Evolutionary conservation across 768 basidiomycete genomes (phyloP).

Genomic region (Phaffia tasmanica): DNA sequence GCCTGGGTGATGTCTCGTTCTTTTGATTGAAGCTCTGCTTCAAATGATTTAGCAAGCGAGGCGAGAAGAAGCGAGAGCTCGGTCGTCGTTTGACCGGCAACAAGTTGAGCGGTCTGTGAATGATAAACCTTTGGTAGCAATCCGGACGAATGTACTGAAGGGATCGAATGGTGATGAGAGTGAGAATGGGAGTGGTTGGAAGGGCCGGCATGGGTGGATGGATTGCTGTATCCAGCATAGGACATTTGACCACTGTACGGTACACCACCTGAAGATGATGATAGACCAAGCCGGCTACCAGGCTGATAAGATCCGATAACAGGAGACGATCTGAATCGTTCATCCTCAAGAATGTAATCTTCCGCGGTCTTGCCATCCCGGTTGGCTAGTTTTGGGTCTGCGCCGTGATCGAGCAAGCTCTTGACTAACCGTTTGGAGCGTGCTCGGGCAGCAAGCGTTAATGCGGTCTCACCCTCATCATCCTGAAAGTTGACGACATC

Average conservation of each 20-base stretch:
- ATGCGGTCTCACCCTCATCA: slow-evolving; percentile 93
- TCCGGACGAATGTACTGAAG: not conserved
- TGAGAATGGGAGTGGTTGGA: slow-evolving; percentile 36
- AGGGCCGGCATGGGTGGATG: not conserved
- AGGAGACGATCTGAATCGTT: slow-evolving; percentile 87
- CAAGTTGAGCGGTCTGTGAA: slow-evolving; percentile 71
- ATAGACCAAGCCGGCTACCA: not conserved
- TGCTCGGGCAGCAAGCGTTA: slow-evolving; percentile 92
- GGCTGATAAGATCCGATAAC: slow-evolving; percentile 53
- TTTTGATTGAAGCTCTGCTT: slow-evolving; percentile 80
- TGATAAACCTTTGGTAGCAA: slow-evolving; percentile 58
- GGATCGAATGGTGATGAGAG: not conserved
- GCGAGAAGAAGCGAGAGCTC: slow-evolving; percentile 80
- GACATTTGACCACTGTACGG: slow-evolving; percentile 6
- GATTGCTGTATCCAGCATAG: slow-evolving; percentile 6
- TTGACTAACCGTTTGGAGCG: slow-evolving; percentile 91
- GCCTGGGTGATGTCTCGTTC: slow-evolving; percentile 86
- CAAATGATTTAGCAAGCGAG: slow-evolving; percentile 75
- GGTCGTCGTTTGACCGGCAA: slow-evolving; percentile 70
- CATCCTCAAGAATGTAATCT: slow-evolving; percentile 97
- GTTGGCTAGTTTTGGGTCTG: slow-evolving; percentile 88
- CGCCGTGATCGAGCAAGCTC: slow-evolving; percentile 87
- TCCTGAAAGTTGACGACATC: slow-evolving; percentile 99
- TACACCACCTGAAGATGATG: no score
- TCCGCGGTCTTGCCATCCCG: slow-evolving; percentile 93